These are phyloP conservation scores for Monosporozyma yasuniensis DNA, from an alignment of 805 yeast species.

Conservation along the genomic window DNA sequence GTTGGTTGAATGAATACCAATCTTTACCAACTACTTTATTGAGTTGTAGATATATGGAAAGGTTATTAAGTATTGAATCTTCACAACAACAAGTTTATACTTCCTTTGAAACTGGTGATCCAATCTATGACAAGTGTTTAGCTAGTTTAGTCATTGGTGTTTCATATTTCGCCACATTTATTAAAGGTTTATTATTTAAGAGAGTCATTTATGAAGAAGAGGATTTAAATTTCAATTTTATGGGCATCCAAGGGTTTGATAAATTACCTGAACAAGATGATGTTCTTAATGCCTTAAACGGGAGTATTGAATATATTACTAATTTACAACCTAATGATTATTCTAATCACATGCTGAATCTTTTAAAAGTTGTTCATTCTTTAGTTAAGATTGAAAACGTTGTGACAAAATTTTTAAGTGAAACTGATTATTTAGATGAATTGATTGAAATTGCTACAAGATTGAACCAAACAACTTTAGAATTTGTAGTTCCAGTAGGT, in stretches of 20 bases:
- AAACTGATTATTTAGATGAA: slow-evolving; percentile 10
- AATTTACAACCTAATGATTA: background rate
- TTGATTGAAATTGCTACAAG: slow-evolving; percentile 9
- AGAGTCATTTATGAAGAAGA: slow-evolving; percentile 70
- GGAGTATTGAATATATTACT: slow-evolving; percentile 23
- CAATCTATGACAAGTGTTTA: slow-evolving; percentile 42
- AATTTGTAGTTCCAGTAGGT: slow-evolving; percentile 18
- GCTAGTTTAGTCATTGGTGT: slow-evolving; percentile 44
- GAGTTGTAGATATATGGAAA: slow-evolving; percentile 65
- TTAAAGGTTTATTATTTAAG: slow-evolving; percentile 37
- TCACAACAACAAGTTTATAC: background rate
- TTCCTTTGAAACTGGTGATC: slow-evolving; percentile 16
- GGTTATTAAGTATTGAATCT: slow-evolving; percentile 34
- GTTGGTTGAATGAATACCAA: slow-evolving; percentile 68
- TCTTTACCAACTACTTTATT: slow-evolving; percentile 67
- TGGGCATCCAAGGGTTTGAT: slow-evolving; percentile 42
- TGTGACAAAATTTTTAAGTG: slow-evolving; percentile 9
- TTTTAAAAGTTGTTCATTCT: slow-evolving; percentile 24
- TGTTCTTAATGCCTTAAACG: slow-evolving; percentile 25
- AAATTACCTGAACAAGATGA: slow-evolving; percentile 13
- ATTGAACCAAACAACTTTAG: background rate
- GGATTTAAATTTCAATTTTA: slow-evolving; percentile 56
- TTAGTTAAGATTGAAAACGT: slow-evolving; percentile 25
- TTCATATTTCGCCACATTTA: slow-evolving; percentile 43
- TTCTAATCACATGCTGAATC: slow-evolving; percentile 3